Base-by-base conservation (phyloP, 805 yeast species). In the Kazachstania kunashirensis region DNA sequence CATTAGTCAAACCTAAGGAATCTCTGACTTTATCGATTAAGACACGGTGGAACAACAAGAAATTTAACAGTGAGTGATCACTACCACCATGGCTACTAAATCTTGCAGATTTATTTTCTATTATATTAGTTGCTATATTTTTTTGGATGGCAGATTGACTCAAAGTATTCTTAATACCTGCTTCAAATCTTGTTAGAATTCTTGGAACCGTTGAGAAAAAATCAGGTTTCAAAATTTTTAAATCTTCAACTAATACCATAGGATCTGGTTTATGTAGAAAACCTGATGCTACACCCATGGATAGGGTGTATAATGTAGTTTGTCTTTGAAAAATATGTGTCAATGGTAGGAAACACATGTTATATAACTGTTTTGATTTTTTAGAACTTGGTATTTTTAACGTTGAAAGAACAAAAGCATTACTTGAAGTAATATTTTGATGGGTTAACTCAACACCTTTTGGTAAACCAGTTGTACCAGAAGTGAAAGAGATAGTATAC, bases 381-480 rank as follows among this genome's bases (percentile, higher is more conserved):
- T 48, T 57, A 31, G 45, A 39, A 2, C 34, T 31, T 5, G 61
- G 59, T 15, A 60, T 38, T 19, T 52, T 46, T 23, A 61, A 53
- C 19, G 61, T 56, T 4, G 65, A 50, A 34, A 68, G 59, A 0
- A 68, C 53, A 28, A 68, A 58, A 2, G 70, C 67, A 29, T 73
- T 69, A 6, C 66, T 70, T 2, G 81, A 68, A 10, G 69, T 62
- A 9, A 71, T 65, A 49, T 68, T 69, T 9, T 61, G 59, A 34
- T 79, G 84, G 7, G 71, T 62, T 29, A 73, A 40, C 34, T 68
- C 71, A 13, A 76, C 86, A 36, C 88, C 88, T 57, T 80, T 79
- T 33, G 88, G 88, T 13, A 68, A 57, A 13, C 85, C 85, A 1
- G 86, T 79, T 2, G 88, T 79, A 23, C 88, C 88, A 0, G 84